Conservation (phyloP, 805 yeast species). For the Metschnikowia proteae region DNA sequence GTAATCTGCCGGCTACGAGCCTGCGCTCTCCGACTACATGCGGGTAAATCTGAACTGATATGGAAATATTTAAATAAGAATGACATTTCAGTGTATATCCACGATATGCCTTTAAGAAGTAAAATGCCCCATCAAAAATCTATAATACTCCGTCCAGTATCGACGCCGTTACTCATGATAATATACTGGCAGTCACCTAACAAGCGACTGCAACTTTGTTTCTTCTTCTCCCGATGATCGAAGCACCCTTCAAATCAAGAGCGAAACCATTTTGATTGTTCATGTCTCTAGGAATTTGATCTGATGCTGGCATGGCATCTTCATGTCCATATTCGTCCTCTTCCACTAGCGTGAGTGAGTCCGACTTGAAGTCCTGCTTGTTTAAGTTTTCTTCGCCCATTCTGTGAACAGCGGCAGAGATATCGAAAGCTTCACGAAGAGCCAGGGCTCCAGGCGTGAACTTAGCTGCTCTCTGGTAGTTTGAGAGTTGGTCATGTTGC, state of each 20-base stretch:
- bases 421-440: slow-evolving; percentile 81
- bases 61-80: background rate
- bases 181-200: background rate
- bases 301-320: slow-evolving; percentile 1
- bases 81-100: background rate
- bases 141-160: background rate
- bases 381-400: slow-evolving; percentile 59
- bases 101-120: background rate
- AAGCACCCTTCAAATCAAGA: slow-evolving; percentile 49
- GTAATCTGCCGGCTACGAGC: background rate
- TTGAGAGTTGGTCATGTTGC: slow-evolving; percentile 5
- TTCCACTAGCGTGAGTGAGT: slow-evolving; percentile 25
- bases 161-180: background rate
- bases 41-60: no score
- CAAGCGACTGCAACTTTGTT: slow-evolving; percentile 19
- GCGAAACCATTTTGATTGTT: slow-evolving; percentile 31
- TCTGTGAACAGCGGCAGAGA: slow-evolving; percentile 82
- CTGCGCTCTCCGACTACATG: background rate
- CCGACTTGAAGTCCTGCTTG: slow-evolving; percentile 16
- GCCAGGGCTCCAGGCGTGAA: slow-evolving; percentile 77
- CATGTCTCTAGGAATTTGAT: slow-evolving; percentile 11
- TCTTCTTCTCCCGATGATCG: slow-evolving; percentile 46
- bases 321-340: slow-evolving; percentile 39
- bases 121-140: background rate
- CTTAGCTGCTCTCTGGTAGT: slow-evolving; percentile 26